Conservation (phyloP, 192 early-diverging fungal genomes). For the Coemansia reversa region DNA sequence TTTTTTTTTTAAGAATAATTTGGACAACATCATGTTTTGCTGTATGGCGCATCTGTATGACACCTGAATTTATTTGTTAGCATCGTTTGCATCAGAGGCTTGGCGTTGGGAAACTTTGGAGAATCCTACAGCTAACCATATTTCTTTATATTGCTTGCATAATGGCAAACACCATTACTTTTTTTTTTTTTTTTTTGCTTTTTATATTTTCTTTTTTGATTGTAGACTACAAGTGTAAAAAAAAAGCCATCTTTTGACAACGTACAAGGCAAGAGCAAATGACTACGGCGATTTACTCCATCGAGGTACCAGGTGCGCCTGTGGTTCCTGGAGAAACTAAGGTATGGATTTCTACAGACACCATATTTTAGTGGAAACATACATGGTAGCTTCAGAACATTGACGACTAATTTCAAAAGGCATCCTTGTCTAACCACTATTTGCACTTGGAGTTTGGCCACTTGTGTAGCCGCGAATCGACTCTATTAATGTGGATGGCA, state of each 20-base stretch:
- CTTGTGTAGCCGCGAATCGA: constrained; percentile 38
- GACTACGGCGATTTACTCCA: constrained; percentile 18
- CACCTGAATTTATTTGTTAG: background rate
- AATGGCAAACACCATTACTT: background rate
- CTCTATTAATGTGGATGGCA: constrained; percentile 24
- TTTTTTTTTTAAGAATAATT: background rate
- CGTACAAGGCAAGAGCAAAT: background rate
- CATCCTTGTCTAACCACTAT: background rate
- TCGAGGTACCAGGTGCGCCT: constrained; percentile 40
- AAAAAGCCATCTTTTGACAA: background rate
- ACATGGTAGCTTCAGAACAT: background rate
- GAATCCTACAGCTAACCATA: background rate
- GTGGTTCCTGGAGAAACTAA: constrained; percentile 37
- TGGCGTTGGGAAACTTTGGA: background rate
- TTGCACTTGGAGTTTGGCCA: background rate
- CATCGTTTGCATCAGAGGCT: background rate
- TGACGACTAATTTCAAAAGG: background rate
- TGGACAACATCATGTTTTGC: background rate
- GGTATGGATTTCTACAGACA: constrained; percentile 7
- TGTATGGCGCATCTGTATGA: background rate
- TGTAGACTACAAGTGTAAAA: background rate
- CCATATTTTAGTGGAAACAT: background rate
- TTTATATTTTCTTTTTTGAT: background rate
- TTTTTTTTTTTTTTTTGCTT: background rate
- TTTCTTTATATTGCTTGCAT: background rate